Evolutionary conservation across 768 basidiomycete species (phyloP).

Genomic region (Cystofilobasidium capitatum): DNA sequence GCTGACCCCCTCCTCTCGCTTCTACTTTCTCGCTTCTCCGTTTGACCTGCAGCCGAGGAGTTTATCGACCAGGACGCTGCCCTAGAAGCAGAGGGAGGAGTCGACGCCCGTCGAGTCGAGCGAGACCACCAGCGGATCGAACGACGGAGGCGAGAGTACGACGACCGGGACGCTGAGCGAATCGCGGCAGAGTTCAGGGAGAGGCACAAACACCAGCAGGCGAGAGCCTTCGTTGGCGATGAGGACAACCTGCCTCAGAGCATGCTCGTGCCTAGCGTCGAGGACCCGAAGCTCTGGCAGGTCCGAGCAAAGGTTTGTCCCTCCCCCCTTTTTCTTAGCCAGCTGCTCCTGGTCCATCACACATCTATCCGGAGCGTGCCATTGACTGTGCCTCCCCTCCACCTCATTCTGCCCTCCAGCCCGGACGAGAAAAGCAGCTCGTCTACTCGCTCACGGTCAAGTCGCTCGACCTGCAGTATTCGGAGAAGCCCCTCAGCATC

Average conservation of each 20-base stretch:
- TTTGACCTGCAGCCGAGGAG: conserved; percentile 34
- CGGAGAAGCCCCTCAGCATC: conserved; percentile 68
- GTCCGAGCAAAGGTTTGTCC: conserved; percentile 71
- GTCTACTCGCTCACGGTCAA: conserved; percentile 93
- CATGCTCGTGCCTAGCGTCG: conserved; percentile 88
- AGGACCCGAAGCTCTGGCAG: conserved; percentile 93
- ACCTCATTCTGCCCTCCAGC: conserved; percentile 44
- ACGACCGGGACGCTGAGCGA: conserved; percentile 68
- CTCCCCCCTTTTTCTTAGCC: background rate
- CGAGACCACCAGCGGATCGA: conserved; percentile 36
- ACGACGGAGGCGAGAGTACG: conserved; percentile 44
- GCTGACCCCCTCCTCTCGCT: background rate
- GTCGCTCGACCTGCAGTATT: conserved; percentile 71
- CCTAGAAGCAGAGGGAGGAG: conserved; percentile 52
- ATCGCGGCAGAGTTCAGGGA: conserved; percentile 73
- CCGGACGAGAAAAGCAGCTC: conserved; percentile 83
- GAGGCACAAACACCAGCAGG: conserved; percentile 57
- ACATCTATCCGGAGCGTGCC: background rate
- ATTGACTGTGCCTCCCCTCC: background rate
- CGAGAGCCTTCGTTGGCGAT: conserved; percentile 74
- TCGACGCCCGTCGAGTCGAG: conserved; percentile 54
- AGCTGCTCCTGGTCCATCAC: background rate
- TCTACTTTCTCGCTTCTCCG: background rate
- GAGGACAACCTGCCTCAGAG: conserved; percentile 89
- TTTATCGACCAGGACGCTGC: conserved; percentile 41